Evolutionary conservation across 352 stramenopile species (phyloP).

Genomic region (Blastocystis sp.): DNA sequence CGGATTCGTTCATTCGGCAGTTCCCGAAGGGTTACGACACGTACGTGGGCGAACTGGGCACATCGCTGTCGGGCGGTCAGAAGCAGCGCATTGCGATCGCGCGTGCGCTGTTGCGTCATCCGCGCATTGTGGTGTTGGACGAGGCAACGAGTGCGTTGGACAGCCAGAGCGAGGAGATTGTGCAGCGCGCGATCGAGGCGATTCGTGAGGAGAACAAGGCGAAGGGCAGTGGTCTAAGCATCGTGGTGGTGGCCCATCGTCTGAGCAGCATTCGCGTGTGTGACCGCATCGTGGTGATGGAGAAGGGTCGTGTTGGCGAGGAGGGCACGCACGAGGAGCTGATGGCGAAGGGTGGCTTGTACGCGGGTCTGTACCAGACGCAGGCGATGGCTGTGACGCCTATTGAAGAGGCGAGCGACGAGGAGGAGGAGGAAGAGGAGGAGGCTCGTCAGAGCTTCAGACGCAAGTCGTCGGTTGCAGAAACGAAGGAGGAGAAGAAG

Average conservation of each 20-base stretch:
- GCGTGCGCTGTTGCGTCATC: constrained; percentile 76
- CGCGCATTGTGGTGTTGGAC: constrained; percentile 79
- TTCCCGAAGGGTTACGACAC: constrained; percentile 80
- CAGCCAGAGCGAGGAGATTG: constrained; percentile 81
- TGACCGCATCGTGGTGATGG: constrained; percentile 88
- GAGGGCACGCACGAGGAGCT: constrained; percentile 86
- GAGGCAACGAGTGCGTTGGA: constrained; percentile 81
- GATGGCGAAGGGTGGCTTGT: constrained; percentile 76
- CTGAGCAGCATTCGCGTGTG: constrained; percentile 85
- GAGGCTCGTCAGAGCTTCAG: too few species aligned
- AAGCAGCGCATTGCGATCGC: constrained; percentile 86
- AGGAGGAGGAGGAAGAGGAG: background rate
- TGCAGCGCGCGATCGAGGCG: constrained; percentile 77
- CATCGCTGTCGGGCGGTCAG: constrained; percentile 81
- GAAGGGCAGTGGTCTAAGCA: constrained; percentile 6
- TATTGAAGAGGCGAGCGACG: background rate
- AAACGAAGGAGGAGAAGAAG: background rate
- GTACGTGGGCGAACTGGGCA: constrained; percentile 77
- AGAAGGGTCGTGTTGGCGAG: constrained; percentile 83
- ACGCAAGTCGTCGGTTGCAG: too few species aligned
- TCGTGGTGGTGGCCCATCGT: constrained; percentile 72
- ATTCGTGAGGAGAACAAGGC: constrained; percentile 69
- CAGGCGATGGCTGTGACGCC: background rate
- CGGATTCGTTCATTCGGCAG: constrained; percentile 83
- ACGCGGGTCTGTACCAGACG: constrained; percentile 75